A percentile compares a stretch with the other conserved stretches of the same genome.
phyloP scores from a whole-genome alignment of 345 rosid species.

The Murraya paniculata region DNA sequence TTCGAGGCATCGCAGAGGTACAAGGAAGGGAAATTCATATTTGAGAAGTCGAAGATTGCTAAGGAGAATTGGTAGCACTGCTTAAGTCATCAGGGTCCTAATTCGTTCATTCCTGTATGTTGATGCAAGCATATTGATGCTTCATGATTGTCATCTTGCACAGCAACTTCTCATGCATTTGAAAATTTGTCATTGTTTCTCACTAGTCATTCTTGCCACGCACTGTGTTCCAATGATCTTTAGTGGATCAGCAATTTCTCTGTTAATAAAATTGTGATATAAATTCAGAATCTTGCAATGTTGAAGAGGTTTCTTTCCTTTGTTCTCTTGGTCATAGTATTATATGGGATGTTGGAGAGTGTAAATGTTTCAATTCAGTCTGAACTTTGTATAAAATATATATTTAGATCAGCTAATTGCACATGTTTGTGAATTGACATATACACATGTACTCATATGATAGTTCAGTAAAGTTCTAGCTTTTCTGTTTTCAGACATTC shows the following conservation, averaged over 20 bases:
- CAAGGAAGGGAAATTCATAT: constrained; percentile 86
- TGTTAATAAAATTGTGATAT: constrained; percentile 22
- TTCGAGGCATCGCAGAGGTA: constrained; percentile 68
- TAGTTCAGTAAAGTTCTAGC: background rate
- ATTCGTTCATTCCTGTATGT: constrained; percentile 24
- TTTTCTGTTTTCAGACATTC: background rate
- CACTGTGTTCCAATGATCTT: constrained; percentile 10
- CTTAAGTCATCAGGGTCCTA: background rate
- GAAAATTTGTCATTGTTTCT: constrained; percentile 25
- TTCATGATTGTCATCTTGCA: constrained; percentile 23
- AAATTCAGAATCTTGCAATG: constrained; percentile 1
- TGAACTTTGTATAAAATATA: background rate
- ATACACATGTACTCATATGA: background rate
- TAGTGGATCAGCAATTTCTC: constrained; percentile 2
- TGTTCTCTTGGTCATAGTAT: background rate
- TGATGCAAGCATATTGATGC: constrained; percentile 15
- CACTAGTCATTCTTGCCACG: constrained; percentile 14
- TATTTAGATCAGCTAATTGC: background rate
- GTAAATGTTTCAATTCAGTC: background rate
- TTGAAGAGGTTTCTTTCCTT: background rate
- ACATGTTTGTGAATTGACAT: background rate
- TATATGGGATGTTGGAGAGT: too few species aligned
- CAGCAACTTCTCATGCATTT: constrained; percentile 13
- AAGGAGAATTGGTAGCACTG: constrained; percentile 68
- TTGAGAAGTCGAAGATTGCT: constrained; percentile 77